Base-by-base conservation (phyloP, 345 rosid genomes). In the Toxicodendron radicans region DNA sequence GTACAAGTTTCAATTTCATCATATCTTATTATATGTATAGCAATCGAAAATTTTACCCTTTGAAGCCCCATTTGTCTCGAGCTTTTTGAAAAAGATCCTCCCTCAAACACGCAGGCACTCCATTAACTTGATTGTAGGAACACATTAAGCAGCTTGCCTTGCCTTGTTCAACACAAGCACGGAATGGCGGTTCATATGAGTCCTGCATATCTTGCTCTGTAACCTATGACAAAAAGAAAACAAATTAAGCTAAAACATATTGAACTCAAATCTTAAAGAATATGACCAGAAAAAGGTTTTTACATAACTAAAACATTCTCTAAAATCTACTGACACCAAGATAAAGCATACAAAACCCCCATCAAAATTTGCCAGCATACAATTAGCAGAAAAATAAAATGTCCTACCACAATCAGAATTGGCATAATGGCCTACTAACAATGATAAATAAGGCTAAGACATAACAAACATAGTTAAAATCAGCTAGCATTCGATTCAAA, bases 111-210 rank as follows among this genome's bases (percentile, higher is more conserved):
- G 93, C 92, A 30, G 97, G 99, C 58, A 91, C 92, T 45, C 97
- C 99, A 72, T 95, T 88, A 72, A 95, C 92, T 78, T 76, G 86
- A 84, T 88, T 95, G 80, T 91, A 92, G 10, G 99, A 88, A 73
- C 99, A 92, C 97, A 95, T 95, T 81, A 95, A 84, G 90, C 99
- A 92, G 81, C 95, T 92, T 41, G 94, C 97, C 87, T 90, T 87
- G 57, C 92, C 99, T 81, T 90, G 85, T 72, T 80, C 77, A 8
- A 95, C 63, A 74, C 97, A 92, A 62, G 93, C 86, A 59, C 76
- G 84, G 78, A 95, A 95, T 13, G 97, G 99, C 0, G 95, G 95
- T 83, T 90, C 86, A 75, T 77, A 95, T 1, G 97, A 88, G 65
- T 95, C 99, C 78, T 85, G 89, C 90, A 87, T 72, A 80, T 95